A percentile compares a stretch with the other conserved stretches of the same genome.
phyloP scores from a whole-genome alignment of 805 yeast species.

The Candida cerambycidarum region DNA sequence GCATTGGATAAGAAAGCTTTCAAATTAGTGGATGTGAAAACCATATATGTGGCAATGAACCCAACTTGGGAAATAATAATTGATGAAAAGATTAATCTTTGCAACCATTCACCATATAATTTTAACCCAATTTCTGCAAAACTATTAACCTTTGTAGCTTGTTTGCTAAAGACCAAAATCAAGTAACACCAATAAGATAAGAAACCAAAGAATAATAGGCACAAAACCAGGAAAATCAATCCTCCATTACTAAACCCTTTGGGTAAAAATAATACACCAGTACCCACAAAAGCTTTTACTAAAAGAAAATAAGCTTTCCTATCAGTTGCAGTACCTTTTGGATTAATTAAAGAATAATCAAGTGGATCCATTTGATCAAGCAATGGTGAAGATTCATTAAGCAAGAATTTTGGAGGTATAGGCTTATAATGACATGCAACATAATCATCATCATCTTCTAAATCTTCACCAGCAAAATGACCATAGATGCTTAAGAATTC shows the following conservation, averaged over 20 bases:
- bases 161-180: conserved; percentile 59
- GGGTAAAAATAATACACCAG: conserved; percentile 72
- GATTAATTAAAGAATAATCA: conserved; percentile 22
- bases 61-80: conserved; percentile 74
- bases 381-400: conserved; percentile 41
- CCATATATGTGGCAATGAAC: conserved; percentile 77
- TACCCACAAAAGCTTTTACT: conserved; percentile 74
- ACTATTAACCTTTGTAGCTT: conserved; percentile 62
- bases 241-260: conserved; percentile 76
- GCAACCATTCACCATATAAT: conserved; percentile 66
- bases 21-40: conserved; percentile 72
- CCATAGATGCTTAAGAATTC: conserved; percentile 80
- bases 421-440: conserved; percentile 49
- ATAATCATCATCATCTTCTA: conserved; percentile 68
- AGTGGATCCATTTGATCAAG: conserved; percentile 12
- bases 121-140: conserved; percentile 73
- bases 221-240: conserved; percentile 51
- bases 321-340: conserved; percentile 69
- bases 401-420: conserved; percentile 16
- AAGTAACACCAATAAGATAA: conserved; percentile 80
- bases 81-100: conserved; percentile 59
- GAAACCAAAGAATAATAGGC: conserved; percentile 59
- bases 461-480: conserved; percentile 82
- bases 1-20: conserved; percentile 60
- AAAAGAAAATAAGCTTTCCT: conserved; percentile 68